Evolutionary conservation across 2,329 filamentous ascomycete species (phyloP).

Genomic region (Alternaria conjuncta): DNA sequence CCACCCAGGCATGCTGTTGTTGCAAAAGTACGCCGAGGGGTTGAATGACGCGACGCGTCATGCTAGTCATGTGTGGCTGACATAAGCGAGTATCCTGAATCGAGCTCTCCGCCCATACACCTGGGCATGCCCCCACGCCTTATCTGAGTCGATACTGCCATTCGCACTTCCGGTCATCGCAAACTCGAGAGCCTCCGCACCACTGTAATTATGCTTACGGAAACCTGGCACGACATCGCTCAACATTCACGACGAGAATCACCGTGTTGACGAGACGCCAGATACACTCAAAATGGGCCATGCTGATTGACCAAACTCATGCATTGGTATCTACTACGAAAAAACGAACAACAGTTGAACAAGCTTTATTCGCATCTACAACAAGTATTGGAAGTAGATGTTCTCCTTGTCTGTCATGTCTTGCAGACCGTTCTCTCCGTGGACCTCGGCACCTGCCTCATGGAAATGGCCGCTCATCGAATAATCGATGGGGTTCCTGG

Average conservation of each 20-base stretch:
- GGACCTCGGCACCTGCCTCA: slow-evolving; percentile 24
- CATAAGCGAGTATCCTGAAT: background rate
- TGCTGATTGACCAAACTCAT: background rate
- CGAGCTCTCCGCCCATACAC: background rate
- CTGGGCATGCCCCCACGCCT: background rate
- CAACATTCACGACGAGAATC: too few relatives aligned
- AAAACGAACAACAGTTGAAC: background rate
- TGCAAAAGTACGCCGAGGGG: background rate
- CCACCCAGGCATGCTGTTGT: background rate
- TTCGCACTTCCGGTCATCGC: background rate
- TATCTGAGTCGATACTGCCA: background rate
- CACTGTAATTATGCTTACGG: background rate
- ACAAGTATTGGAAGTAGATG: slow-evolving; percentile 29
- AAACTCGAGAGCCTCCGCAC: rapidly evolving
- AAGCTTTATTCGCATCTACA: background rate
- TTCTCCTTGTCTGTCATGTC: slow-evolving; percentile 33
- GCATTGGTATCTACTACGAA: background rate
- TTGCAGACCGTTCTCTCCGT: slow-evolving; percentile 30
- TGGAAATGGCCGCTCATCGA: slow-evolving; percentile 26
- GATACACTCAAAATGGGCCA: background rate
- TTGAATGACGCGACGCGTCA: background rate
- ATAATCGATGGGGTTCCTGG: slow-evolving; percentile 23
- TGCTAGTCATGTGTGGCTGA: background rate
- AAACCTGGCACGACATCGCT: background rate
- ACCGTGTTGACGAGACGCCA: background rate